Conservation (phyloP, 805 yeast genomes). For the Metschnikowia rubicola region DNA sequence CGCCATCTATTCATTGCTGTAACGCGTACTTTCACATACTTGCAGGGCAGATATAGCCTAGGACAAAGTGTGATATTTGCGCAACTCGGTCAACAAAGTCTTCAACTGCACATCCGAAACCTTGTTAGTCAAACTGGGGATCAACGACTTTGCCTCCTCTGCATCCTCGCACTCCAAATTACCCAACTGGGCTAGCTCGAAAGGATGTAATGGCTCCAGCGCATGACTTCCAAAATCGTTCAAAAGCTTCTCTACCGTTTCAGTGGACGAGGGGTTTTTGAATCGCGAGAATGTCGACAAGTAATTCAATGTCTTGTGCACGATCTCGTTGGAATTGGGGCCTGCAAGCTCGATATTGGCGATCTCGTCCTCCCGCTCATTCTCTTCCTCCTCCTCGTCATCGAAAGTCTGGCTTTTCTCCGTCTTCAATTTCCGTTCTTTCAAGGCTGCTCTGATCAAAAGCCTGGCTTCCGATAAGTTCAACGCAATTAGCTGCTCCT, state of each 20-base stretch:
- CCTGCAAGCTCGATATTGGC: constrained; percentile 50
- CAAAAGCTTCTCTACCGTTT: constrained; percentile 86
- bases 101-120: constrained; percentile 85
- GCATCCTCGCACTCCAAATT: constrained; percentile 93
- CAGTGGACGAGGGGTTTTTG: constrained; percentile 86
- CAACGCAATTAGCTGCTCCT: constrained; percentile 74
- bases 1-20: too few relatives aligned
- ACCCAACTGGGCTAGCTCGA: constrained; percentile 89
- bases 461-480: constrained; percentile 88
- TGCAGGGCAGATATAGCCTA: neutral
- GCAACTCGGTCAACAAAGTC: constrained; percentile 80
- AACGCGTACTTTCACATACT: too few relatives aligned
- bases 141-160: constrained; percentile 91
- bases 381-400: constrained; percentile 34
- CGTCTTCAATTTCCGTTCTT: constrained; percentile 50
- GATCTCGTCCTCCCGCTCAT: constrained; percentile 43
- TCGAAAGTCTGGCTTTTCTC: constrained; percentile 22
- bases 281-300: constrained; percentile 83
- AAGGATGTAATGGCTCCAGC: constrained; percentile 71
- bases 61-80: constrained; percentile 49
- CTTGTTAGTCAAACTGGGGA: constrained; percentile 81
- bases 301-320: constrained; percentile 88
- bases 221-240: constrained; percentile 59
- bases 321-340: constrained; percentile 79
- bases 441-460: constrained; percentile 83